Evolutionary conservation across 805 yeast species (phyloP), one percentile per base, ranked within the genome.

Genomic region (Wickerhamomyces ciferrii): DNA sequence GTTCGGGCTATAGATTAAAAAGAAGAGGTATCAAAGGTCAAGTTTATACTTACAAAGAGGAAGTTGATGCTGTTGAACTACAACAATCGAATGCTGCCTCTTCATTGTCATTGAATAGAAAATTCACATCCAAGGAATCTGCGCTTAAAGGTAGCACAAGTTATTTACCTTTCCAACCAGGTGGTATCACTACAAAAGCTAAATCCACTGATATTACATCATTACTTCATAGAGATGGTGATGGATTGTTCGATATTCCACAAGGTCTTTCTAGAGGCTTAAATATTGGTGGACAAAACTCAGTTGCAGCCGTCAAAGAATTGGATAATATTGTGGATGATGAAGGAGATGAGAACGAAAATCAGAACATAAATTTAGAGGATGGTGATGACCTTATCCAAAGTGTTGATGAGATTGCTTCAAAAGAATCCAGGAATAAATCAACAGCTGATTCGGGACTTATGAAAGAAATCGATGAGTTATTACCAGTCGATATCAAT

Each of bases 161-260:
- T 18, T 86, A 77, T 56, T 66, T 92, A 57, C 99, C 99, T 0
- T 94, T 94, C 60, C 83, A 84, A 48, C 99, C 99, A 0, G 98
- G 99, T 53, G 97, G 98, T 2, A 53, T 78, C n/a, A 67, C 67
- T 3, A 56, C 66, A 53, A 29, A 23, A 8, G 43, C 51, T 24
- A 31, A 62, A 57, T 56, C 62, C 20, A 57, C 59, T 9, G 75
- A 71, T 43, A 66, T 62, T 4, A 59, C 70, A 0, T 54, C 64
- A 36, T 66, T 69, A 39, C 59, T 86, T 41, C 94, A 85, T 56
- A 76, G 83, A 57, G 92, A 87, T 57, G 67, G 66, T 2, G 72
- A 78, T 29, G 99, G 98, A 0, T 65, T 94, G 34, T 87, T 84
- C 58, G 95, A 88, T 61, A 65, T 79, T 1, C 94, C 97, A 0